Percentiles rank a stretch among this genome's conserved stretches.
Evolutionary conservation across 208 protist species (phyloP).

Genomic region (Entamoeba nuttalli): DNA sequence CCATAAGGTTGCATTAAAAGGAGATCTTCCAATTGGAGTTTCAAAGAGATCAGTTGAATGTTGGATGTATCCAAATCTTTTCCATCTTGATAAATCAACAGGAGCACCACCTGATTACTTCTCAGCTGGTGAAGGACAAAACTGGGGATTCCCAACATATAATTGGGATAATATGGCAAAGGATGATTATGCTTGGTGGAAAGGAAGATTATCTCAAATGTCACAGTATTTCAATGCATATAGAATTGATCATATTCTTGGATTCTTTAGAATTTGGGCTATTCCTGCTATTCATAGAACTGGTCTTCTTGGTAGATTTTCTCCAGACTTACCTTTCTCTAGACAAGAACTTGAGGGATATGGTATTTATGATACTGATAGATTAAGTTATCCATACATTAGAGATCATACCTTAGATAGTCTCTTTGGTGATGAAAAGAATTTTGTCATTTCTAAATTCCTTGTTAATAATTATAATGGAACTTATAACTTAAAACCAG

Average conservation of each 20-base stretch:
- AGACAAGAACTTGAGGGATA: slow-evolving; percentile 2
- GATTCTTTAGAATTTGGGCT: slow-evolving; percentile 62
- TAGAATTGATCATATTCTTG: slow-evolving; percentile 56
- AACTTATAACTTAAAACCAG: slow-evolving; percentile 20
- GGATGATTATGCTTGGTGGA: slow-evolving; percentile 41
- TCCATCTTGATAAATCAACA: slow-evolving; percentile 36
- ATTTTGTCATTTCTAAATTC: background rate
- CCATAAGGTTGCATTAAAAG: slow-evolving; percentile 48
- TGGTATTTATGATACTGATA: slow-evolving; percentile 14
- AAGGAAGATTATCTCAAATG: slow-evolving; percentile 29
- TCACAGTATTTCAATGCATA: slow-evolving; percentile 47
- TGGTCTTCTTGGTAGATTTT: slow-evolving; percentile 5
- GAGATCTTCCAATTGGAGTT: slow-evolving; percentile 58
- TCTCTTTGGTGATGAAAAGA: background rate
- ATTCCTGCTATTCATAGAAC: slow-evolving; percentile 31
- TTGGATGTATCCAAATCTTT: slow-evolving; percentile 39
- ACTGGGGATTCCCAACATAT: slow-evolving; percentile 61
- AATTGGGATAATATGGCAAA: slow-evolving; percentile 53
- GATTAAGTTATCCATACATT: slow-evolving; percentile 10
- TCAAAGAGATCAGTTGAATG: slow-evolving; percentile 33
- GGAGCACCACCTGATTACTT: slow-evolving; percentile 55
- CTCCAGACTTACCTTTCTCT: slow-evolving; percentile 25
- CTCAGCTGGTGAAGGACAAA: slow-evolving; percentile 43
- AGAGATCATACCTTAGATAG: background rate
- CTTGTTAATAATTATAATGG: background rate